These are phyloP conservation scores for Venturia carpophila DNA, from an alignment of 2,329 filamentous ascomycete species.

Conservation along the genomic window DNA sequence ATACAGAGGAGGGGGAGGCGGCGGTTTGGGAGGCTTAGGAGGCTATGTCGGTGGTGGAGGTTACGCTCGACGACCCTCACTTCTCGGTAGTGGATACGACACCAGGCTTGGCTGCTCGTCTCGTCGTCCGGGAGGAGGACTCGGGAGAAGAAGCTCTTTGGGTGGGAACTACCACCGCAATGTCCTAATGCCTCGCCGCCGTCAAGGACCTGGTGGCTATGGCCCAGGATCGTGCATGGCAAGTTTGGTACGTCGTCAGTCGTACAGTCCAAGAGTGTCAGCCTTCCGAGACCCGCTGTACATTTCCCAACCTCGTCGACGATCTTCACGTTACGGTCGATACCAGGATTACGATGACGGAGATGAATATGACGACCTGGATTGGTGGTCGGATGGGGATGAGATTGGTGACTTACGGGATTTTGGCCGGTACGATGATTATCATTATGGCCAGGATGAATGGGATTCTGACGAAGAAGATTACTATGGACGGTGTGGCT, in stretches of 20 bases:
- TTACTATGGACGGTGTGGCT: neutral
- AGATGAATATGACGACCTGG: neutral
- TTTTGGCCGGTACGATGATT: neutral
- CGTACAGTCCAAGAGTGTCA: neutral
- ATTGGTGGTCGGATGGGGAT: neutral
- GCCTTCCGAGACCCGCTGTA: neutral
- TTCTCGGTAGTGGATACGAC: conserved; percentile 1
- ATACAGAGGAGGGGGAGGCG: neutral
- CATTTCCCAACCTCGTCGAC: neutral
- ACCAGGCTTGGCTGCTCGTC: neutral
- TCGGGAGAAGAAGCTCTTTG: neutral
- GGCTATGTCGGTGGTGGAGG: neutral
- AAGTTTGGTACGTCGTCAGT: neutral
- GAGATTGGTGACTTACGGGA: conserved; percentile 3
- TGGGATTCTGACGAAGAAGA: neutral
- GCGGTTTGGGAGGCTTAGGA: neutral
- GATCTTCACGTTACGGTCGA: neutral
- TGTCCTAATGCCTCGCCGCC: neutral
- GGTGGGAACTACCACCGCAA: conserved; percentile 2
- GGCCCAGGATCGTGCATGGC: neutral
- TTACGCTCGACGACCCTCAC: neutral
- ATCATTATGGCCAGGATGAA: neutral
- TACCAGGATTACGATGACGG: conserved; percentile 6
- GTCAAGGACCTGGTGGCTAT: conserved; percentile 6
- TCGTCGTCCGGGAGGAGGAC: neutral